Conservation (phyloP, 192 early-diverging fungal genomes). For the Coemansia asiatica region DNA sequence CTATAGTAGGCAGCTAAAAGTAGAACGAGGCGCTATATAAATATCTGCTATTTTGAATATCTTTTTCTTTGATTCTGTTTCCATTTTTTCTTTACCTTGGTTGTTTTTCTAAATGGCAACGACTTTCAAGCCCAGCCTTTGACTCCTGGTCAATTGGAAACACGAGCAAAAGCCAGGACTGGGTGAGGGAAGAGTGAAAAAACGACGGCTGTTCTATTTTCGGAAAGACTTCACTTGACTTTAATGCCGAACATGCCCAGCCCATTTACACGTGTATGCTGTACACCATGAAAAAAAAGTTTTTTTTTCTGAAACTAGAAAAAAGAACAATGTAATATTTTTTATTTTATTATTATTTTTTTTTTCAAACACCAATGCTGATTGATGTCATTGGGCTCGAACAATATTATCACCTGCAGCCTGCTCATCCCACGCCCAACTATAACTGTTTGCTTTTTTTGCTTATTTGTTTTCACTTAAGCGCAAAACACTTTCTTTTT, state of each 20-base stretch:
- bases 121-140: not conserved
- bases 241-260: not conserved
- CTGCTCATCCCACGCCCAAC: not conserved
- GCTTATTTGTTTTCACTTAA: not conserved
- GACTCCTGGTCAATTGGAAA: not conserved
- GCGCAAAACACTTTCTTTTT: not conserved
- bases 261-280: not conserved
- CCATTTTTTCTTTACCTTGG: not conserved
- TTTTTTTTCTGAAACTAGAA: not conserved
- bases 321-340: not conserved
- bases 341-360: constrained; percentile 9
- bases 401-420: not conserved
- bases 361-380: not conserved
- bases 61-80: not conserved
- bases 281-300: not conserved
- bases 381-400: not conserved
- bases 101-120: not conserved
- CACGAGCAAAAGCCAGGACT: not conserved
- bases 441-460: not conserved
- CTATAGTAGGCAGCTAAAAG: not conserved
- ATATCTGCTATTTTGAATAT: not conserved
- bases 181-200: not conserved
- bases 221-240: not conserved
- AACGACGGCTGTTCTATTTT: not conserved
- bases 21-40: not conserved